Percentiles rank a stretch among this genome's conserved stretches.
Conservation (phyloP, 345 rosid species). For the Xanthoceras sorbifolium region DNA sequence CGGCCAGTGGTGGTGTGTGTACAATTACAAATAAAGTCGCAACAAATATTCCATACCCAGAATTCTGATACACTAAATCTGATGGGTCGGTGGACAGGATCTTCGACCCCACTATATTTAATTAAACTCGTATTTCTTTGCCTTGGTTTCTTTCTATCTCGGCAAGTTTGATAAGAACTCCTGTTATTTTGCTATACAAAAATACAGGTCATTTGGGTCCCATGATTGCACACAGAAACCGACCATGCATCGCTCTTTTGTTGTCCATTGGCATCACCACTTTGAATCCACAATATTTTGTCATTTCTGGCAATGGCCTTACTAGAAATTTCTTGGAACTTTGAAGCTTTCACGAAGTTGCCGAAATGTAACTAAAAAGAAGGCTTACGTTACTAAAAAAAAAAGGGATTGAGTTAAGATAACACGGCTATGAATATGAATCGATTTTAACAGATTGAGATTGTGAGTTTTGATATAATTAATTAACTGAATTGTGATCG, state of each 20-base stretch:
- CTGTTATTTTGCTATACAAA: background rate
- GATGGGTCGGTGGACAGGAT: slow-evolving; percentile 39
- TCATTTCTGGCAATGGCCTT: background rate
- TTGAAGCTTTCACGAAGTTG: background rate
- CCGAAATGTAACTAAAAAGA: no score
- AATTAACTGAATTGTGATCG: no score
- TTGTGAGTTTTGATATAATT: no score
- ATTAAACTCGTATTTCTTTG: background rate
- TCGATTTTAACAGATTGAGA: background rate
- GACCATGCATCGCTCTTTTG: background rate
- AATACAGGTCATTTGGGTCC: slow-evolving; percentile 17
- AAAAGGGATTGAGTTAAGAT: no score
- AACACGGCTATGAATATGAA: no score
- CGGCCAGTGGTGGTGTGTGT: slow-evolving; percentile 13
- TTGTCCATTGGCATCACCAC: background rate
- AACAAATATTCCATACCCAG: slow-evolving; percentile 1
- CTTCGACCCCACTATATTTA: slow-evolving; percentile 16
- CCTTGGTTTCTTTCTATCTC: background rate
- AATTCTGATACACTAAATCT: slow-evolving; percentile 13
- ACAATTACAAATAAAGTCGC: background rate
- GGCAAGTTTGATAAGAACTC: background rate
- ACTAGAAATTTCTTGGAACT: background rate
- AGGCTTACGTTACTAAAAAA: no score
- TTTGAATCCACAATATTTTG: background rate
- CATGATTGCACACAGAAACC: background rate